phyloP scores from a whole-genome alignment of 1,139 yeast species.

The Geotrichum candidum region DNA sequence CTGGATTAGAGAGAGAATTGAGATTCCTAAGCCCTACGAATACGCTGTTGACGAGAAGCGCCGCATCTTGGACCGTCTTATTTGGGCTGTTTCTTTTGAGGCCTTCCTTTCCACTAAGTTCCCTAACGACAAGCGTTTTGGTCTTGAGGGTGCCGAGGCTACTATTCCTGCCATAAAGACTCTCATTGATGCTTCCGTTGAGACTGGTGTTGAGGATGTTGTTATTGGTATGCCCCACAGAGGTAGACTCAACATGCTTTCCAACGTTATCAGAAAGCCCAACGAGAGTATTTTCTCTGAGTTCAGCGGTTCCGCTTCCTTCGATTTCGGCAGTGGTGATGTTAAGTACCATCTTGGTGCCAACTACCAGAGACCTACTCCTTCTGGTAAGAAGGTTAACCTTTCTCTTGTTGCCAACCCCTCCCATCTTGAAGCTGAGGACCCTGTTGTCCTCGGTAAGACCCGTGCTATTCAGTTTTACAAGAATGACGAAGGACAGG shows the following conservation, averaged over 20 bases:
- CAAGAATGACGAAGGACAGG: conserved; percentile 77
- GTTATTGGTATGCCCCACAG: conserved; percentile 99
- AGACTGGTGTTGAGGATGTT: conserved; percentile 87
- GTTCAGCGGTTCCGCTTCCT: conserved; percentile 83
- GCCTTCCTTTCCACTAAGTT: conserved; percentile 86
- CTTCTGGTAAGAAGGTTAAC: conserved; percentile 94
- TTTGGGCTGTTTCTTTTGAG: conserved; percentile 96
- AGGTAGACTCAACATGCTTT: conserved; percentile 96
- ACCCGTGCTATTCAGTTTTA: conserved; percentile 93
- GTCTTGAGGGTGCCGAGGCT: conserved; percentile 96
- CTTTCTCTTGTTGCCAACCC: conserved; percentile 96
- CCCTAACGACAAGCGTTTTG: conserved; percentile 98
- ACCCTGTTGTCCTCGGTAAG: conserved; percentile 97
- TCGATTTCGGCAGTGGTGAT: conserved; percentile 90
- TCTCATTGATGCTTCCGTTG: conserved; percentile 88
- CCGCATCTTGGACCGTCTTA: conserved; percentile 90
- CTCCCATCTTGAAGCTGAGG: conserved; percentile 97
- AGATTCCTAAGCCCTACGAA: conserved; percentile 82
- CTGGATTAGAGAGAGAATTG: conserved; percentile 96
- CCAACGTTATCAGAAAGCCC: conserved; percentile 97
- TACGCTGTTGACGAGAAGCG: conserved; percentile 87
- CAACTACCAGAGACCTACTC: conserved; percentile 98
- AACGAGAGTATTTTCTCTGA: conserved; percentile 96
- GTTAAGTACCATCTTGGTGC: conserved; percentile 98
- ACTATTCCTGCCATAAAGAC: conserved; percentile 97